These are phyloP conservation scores for Hypholoma fasciculare DNA, from an alignment of 768 basidiomycete genomes.

Conservation along the genomic window DNA sequence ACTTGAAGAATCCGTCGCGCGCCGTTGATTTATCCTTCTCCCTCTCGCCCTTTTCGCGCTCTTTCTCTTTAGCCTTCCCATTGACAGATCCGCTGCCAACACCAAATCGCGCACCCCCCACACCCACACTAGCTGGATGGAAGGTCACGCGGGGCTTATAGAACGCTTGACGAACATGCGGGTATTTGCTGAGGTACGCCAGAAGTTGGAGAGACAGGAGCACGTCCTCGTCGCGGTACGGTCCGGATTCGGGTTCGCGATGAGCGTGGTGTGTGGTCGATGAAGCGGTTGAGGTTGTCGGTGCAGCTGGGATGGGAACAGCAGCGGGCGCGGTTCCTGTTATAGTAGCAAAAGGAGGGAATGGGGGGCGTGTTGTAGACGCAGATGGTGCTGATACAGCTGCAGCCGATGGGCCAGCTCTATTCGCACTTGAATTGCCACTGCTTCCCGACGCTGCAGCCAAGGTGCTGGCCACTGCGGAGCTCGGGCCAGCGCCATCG, in stretches of 20 bases:
- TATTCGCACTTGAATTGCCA: background rate
- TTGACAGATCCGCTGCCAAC: constrained; percentile 15
- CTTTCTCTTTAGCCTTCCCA: constrained; percentile 1
- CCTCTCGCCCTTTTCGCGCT: constrained; percentile 12
- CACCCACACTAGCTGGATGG: constrained; percentile 66
- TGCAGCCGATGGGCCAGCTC: background rate
- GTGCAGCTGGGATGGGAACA: constrained; percentile 5
- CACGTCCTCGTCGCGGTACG: constrained; percentile 94
- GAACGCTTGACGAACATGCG: constrained; percentile 94
- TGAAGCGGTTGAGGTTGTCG: constrained; percentile 19
- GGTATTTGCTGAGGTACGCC: constrained; percentile 97
- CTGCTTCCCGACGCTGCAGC: background rate
- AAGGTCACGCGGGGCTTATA: constrained; percentile 86
- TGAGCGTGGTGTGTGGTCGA: constrained; percentile 30
- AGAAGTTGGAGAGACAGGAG: constrained; percentile 88
- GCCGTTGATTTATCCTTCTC: constrained; percentile 28
- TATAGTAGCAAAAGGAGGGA: background rate
- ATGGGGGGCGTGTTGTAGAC: background rate
- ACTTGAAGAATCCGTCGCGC: constrained; percentile 3
- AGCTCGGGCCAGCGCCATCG: background rate
- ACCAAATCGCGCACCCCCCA: constrained; percentile 29
- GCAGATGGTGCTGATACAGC: background rate
- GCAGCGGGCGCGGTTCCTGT: constrained; percentile 1
- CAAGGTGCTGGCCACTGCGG: background rate
- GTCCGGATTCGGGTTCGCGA: constrained; percentile 43